phyloP scores from a whole-genome alignment of 2,329 filamentous ascomycete species.

The Balansia obtecta region DNA sequence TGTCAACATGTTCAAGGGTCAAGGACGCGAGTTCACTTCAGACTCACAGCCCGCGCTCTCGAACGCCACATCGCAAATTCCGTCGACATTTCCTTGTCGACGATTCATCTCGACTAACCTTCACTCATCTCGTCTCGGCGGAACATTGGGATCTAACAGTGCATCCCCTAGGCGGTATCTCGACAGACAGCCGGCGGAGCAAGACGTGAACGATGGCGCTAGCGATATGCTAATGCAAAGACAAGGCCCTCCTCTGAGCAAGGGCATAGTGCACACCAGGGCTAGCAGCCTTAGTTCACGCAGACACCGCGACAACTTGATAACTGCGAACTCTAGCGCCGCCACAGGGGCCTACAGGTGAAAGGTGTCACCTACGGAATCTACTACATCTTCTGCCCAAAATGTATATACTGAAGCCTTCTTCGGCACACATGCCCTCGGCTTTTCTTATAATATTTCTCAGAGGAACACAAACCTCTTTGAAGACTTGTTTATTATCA shows the following conservation, averaged over 20 bases:
- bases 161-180: slow-evolving; percentile 34
- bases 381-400: slow-evolving; percentile 15
- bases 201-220: slow-evolving; percentile 15
- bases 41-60: slow-evolving; percentile 23
- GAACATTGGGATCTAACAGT: slow-evolving; percentile 24
- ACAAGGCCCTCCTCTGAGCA: slow-evolving; percentile 26
- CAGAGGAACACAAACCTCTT: slow-evolving; percentile 2
- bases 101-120: slow-evolving; percentile 37
- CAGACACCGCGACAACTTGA: slow-evolving; percentile 30
- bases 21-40: slow-evolving; percentile 15
- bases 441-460: not conserved
- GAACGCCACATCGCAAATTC: slow-evolving; percentile 22
- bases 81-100: slow-evolving; percentile 39
- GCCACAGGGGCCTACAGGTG: slow-evolving; percentile 33
- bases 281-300: slow-evolving; percentile 32
- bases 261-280: slow-evolving; percentile 28
- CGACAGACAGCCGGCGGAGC: slow-evolving; percentile 31
- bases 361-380: slow-evolving; percentile 21
- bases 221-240: slow-evolving; percentile 1
- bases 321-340: slow-evolving; percentile 22
- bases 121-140: slow-evolving; percentile 31
- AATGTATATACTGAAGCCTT: slow-evolving; percentile 6
- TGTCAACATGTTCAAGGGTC: slow-evolving; percentile 25
- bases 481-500: slow-evolving; percentile 6
- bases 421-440: not conserved